Evolutionary conservation across 108 stramenopile species (phyloP).

Genomic region (Seminavis robusta): DNA sequence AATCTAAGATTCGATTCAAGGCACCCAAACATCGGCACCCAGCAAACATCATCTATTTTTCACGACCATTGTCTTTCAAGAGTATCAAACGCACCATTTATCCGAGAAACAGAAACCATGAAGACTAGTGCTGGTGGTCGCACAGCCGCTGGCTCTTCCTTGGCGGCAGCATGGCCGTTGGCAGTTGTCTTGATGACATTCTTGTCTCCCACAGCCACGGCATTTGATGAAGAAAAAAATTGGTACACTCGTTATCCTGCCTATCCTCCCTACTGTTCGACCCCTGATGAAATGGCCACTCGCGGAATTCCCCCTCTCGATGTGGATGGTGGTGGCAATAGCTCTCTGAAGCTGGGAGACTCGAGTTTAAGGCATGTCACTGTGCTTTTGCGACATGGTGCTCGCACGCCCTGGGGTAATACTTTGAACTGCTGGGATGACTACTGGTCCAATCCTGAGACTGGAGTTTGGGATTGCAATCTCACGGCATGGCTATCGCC

Average conservation of each 20-base stretch:
- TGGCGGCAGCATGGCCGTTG: too few species aligned
- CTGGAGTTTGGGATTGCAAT: slow-evolving; percentile 68
- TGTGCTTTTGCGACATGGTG: slow-evolving; percentile 76
- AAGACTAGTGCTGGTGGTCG: too few species aligned
- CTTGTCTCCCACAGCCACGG: too few species aligned
- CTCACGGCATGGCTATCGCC: slow-evolving; percentile 55
- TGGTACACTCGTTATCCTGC: slow-evolving; percentile 32
- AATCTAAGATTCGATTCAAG: too few species aligned
- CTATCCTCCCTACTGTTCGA: slow-evolving; percentile 79
- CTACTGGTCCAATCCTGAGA: slow-evolving; percentile 52
- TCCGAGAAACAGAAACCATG: too few species aligned
- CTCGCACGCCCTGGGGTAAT: slow-evolving; percentile 60
- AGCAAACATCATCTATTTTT: too few species aligned
- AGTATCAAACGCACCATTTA: too few species aligned
- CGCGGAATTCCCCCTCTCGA: slow-evolving; percentile 53
- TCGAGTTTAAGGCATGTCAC: slow-evolving; percentile 69
- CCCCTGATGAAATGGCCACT: slow-evolving; percentile 54
- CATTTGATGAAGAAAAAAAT: not conserved
- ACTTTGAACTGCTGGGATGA: slow-evolving; percentile 56
- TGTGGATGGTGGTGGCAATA: not conserved
- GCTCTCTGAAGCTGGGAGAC: too few species aligned
- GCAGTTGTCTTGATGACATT: too few species aligned
- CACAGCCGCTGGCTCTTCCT: too few species aligned
- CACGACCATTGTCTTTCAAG: too few species aligned
- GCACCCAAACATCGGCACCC: too few species aligned